These are phyloP conservation scores for Fusarium sp. DNA, from an alignment of 2,329 filamentous ascomycete genomes.

Conservation along the genomic window DNA sequence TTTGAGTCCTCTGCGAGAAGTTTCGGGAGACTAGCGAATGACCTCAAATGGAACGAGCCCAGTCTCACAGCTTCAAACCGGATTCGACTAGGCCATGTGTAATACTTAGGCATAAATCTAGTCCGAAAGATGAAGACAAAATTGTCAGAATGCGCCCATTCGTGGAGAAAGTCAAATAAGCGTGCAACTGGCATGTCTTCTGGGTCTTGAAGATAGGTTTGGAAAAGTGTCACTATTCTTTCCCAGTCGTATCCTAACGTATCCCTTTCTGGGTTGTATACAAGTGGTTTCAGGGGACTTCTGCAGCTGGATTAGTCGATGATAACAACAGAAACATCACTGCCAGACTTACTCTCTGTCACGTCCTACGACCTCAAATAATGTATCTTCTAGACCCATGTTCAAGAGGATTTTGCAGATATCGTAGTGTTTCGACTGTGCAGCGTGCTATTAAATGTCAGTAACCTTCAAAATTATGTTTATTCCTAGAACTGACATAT, in stretches of 20 bases:
- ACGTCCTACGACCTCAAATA: background rate
- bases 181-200: conserved; percentile 26
- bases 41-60: conserved; percentile 25
- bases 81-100: conserved; percentile 3
- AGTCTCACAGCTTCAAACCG: conserved; percentile 45
- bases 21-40: rapidly evolving
- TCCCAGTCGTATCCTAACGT: background rate
- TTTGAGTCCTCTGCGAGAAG: conserved; percentile 21
- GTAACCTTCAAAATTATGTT: no score
- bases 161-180: conserved; percentile 27
- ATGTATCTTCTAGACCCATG: conserved; percentile 25
- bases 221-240: conserved; percentile 35
- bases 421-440: background rate
- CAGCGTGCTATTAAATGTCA: conserved; percentile 32
- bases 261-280: background rate
- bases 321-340: no score
- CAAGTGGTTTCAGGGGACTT: background rate
- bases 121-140: conserved; percentile 13
- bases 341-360: background rate
- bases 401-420: conserved; percentile 31
- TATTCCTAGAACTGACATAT: conserved; percentile 19
- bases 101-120: conserved; percentile 38
- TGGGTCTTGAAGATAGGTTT: conserved; percentile 35
- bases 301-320: no score
- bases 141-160: conserved; percentile 17